A percentile compares a stretch with the other conserved stretches of the same genome.
Conservation (phyloP, 352 stramenopile species). For the Phytophthora pluvialis region DNA sequence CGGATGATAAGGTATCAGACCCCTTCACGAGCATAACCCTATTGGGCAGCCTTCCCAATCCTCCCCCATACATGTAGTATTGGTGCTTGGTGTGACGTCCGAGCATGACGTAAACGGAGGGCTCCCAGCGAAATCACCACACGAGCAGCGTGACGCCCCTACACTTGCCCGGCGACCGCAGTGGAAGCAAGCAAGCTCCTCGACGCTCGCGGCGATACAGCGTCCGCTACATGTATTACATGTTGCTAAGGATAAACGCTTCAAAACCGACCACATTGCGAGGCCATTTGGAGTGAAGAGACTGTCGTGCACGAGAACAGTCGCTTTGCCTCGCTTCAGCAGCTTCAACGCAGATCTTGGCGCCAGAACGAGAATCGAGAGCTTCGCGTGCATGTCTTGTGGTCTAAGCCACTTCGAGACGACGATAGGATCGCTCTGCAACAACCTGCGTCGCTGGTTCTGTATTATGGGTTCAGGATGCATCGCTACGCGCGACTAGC, state of each 20-base stretch:
- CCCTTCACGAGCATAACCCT: not conserved
- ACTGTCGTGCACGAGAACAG: no score
- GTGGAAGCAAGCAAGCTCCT: not conserved
- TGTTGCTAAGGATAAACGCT: not conserved
- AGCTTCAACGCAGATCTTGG: no score
- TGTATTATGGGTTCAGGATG: no score
- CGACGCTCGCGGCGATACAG: not conserved
- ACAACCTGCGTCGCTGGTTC: no score
- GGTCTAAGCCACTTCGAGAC: no score
- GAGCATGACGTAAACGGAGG: slow-evolving; percentile 35
- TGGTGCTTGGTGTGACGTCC: slow-evolving; percentile 33
- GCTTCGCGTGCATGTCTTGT: no score
- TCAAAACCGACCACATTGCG: not conserved
- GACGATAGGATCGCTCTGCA: no score
- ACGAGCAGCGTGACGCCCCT: slow-evolving; percentile 6
- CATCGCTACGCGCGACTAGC: no score
- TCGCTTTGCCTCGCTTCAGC: no score
- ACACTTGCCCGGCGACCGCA: not conserved
- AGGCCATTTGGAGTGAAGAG: no score
- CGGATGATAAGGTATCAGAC: no score
- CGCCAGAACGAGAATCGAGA: no score
- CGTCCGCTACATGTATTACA: not conserved
- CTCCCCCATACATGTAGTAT: slow-evolving; percentile 11
- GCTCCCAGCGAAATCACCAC: slow-evolving; percentile 36
- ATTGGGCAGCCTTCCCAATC: not conserved